Base-by-base conservation (phyloP, 345 rosid genomes). In the Aquilaria yunnanensis region DNA sequence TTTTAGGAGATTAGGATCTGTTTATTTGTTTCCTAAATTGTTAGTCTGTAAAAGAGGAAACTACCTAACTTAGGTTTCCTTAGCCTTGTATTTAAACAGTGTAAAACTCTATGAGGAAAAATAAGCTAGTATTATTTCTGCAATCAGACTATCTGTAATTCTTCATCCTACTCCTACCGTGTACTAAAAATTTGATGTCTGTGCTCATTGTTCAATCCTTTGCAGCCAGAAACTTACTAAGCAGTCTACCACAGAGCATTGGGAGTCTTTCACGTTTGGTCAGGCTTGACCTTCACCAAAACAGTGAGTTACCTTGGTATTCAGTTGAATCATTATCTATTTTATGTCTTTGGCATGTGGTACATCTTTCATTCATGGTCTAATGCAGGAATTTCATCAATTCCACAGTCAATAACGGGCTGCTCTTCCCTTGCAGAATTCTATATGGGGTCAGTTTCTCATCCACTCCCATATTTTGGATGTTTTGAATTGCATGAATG, bases 231-330 rank as follows among this genome's bases (percentile, higher is more conserved):
- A 93, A 93, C 76, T 61, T 86, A 76, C 76, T 93, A 70, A 72
- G 52, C 72, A 72, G 71, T 68, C 73, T 93, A 37, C 96, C 98
- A 16, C 88, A 88, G 65, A 80, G 70, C 72, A 72, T 93, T 45
- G 94, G 94, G 74, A 76, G 72, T 65, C 94, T 90, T 77, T 79
- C 89, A 11, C 83, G 75, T 68, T 90, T 93, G 75, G 81, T 93
- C 58, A 86, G 96, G 70, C 87, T 93, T 70, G 97, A 93, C 70
- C 86, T 90, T 75, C 98, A 86, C 69, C 97, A 86, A 72, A 93
- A 93, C 77, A 82, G 98, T 93, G 72, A 84, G 94, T 78, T 54
- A 63, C 67, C 54, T 33, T 46, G 68, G 14, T 23, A 14, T 49
- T 10, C 30, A 49, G 45, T 57, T 43, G 11, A 33, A 51, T 29